These are phyloP conservation scores for Andalucia godoyi DNA, from an alignment of 78 protist species.

Conservation along the genomic window DNA sequence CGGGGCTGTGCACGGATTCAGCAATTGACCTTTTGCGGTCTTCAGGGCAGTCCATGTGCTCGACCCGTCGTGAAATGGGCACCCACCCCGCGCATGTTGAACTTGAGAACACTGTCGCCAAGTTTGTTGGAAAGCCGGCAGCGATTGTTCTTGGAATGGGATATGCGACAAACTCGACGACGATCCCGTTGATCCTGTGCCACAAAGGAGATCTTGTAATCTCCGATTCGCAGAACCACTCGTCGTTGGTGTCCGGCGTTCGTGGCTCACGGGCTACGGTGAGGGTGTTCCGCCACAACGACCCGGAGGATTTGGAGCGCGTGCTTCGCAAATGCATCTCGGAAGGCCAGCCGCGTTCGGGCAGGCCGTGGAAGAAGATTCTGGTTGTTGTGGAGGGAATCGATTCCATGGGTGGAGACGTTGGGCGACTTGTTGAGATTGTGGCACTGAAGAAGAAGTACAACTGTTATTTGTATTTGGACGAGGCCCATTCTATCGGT, in stretches of 20 bases:
- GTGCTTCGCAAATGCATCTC: constrained; percentile 45
- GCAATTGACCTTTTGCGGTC: neutral
- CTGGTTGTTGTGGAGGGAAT: constrained; percentile 92
- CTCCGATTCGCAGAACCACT: constrained; percentile 85
- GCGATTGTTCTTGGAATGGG: constrained; percentile 94
- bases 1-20: neutral
- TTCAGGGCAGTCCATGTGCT: neutral
- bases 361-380: constrained; percentile 81
- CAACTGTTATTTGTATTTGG: constrained; percentile 82
- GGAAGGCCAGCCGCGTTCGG: constrained; percentile 84
- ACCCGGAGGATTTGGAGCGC: constrained; percentile 63
- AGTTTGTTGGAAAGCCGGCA: constrained; percentile 71
- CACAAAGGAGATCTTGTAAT: constrained; percentile 71
- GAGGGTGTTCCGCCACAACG: constrained; percentile 86
- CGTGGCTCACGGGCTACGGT: constrained; percentile 70
- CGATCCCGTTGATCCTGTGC: constrained; percentile 72
- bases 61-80: constrained; percentile 13
- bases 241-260: constrained; percentile 86
- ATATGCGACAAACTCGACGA: constrained; percentile 94
- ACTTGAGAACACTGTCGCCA: constrained; percentile 76
- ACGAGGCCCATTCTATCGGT: constrained; percentile 99
- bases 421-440: constrained; percentile 54
- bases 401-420: constrained; percentile 96
- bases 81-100: neutral
- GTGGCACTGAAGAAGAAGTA: constrained; percentile 84